These are phyloP conservation scores for Mortierella claussenii DNA, from an alignment of 192 early-diverging fungal species.

Conservation along the genomic window DNA sequence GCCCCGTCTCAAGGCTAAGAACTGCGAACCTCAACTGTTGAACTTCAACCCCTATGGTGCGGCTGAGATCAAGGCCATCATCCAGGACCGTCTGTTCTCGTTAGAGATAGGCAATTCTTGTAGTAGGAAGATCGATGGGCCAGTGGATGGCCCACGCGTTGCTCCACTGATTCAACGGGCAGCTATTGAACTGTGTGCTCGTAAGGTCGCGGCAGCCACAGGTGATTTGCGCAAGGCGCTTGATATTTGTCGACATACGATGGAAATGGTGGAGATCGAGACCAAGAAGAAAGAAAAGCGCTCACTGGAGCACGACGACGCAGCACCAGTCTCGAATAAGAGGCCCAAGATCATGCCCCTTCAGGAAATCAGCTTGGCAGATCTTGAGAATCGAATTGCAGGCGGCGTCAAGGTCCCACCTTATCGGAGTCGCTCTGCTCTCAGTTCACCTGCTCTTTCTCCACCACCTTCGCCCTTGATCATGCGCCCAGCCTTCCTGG, in stretches of 20 bases:
- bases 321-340: not conserved
- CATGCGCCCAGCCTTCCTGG: not conserved
- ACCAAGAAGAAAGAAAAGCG: constrained; percentile 56
- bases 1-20: constrained; percentile 82
- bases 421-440: not conserved
- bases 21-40: constrained; percentile 83
- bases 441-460: constrained; percentile 15
- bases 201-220: constrained; percentile 86
- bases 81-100: constrained; percentile 71
- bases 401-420: constrained; percentile 8
- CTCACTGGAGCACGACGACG: not conserved
- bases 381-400: constrained; percentile 29
- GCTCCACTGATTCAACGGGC: constrained; percentile 77
- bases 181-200: constrained; percentile 92
- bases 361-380: constrained; percentile 23
- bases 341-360: constrained; percentile 1
- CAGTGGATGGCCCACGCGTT: constrained; percentile 32
- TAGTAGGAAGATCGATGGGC: not conserved
- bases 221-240: constrained; percentile 85
- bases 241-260: constrained; percentile 85
- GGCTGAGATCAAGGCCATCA: constrained; percentile 86
- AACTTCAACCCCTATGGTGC: constrained; percentile 91
- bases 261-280: constrained; percentile 85
- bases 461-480: constrained; percentile 2
- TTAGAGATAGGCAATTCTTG: not conserved